Conservation (phyloP, 2,329 filamentous ascomycete species). For the Lanzia echinophila region DNA sequence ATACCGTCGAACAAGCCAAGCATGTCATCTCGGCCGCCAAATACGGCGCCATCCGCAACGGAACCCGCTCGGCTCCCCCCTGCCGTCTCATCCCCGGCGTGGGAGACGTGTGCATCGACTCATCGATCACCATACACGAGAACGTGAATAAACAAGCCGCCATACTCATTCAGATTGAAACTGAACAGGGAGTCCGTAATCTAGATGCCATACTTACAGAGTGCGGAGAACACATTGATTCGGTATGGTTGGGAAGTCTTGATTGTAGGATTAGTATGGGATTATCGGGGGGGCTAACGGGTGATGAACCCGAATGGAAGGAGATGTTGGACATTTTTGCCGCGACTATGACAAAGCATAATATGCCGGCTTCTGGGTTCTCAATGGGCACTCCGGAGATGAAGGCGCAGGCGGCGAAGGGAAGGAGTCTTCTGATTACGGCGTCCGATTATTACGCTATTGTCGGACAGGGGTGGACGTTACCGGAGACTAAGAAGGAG, state of each 20-base stretch:
- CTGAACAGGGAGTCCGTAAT: constrained; percentile 37
- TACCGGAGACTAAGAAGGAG: too few species aligned
- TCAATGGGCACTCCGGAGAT: constrained; percentile 20
- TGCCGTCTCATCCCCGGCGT: constrained; percentile 37
- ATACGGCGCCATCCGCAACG: constrained; percentile 35
- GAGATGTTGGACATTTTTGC: constrained; percentile 35
- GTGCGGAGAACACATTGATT: constrained; percentile 38
- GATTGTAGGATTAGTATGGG: constrained; percentile 41
- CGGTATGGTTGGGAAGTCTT: constrained; percentile 41
- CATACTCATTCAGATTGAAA: constrained; percentile 43
- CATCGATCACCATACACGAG: constrained; percentile 31
- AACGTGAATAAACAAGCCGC: constrained; percentile 42
- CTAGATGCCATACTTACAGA: constrained; percentile 44
- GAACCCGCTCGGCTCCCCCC: constrained; percentile 41
- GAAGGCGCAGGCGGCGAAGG: constrained; percentile 14
- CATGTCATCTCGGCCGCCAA: constrained; percentile 39
- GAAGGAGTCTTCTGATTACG: constrained; percentile 21
- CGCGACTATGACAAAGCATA: constrained; percentile 38
- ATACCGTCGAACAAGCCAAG: constrained; percentile 41
- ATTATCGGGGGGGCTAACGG: constrained; percentile 29
- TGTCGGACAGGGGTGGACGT: not conserved
- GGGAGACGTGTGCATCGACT: constrained; percentile 33
- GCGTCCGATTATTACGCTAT: constrained; percentile 11
- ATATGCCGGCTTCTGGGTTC: constrained; percentile 34
- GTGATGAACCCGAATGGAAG: constrained; percentile 37